Evolutionary conservation across 371 early-diverging fungal genomes (phyloP), one percentile per base, ranked within the genome.

Genomic region (Mucor saturninus): DNA sequence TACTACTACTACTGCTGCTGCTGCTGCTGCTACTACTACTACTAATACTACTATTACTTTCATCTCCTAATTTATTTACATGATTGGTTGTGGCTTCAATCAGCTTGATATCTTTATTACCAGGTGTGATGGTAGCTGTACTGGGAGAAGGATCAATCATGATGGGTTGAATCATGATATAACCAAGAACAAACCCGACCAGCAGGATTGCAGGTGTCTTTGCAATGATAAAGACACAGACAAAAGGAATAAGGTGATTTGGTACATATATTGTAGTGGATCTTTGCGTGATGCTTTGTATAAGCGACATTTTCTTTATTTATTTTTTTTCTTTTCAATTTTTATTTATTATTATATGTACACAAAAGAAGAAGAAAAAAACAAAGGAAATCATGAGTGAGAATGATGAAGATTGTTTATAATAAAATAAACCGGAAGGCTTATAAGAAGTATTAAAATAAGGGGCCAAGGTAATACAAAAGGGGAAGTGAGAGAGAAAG

Each of bases 131-230:
- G 14, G 13, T 28, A 8, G 8, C 11, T 29, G n/a, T n/a, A n/a
- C 21, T 21, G 21, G 21, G 21, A 21, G 28, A 9, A 26, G 8
- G 28, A 28, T 3, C 8, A 9, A 28, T 26, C 13, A 6, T 48
- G 21, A 9, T 50, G 3, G 50, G 50, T 50, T 50, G 50, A 10
- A 50, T 30, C 35, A 52, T 45, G 2, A 53, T 45, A 13, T 64
- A 64, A 14, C 52, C 58, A 13, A 58, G 10, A 5, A 58, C 58
- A 46, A 58, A 53, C 26, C 53, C 53, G 29, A 53, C 64, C 52
- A 64, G 53, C 45, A 64, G 58, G 29, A 45, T 10, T 14, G 64
- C 42, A 35, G 64, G 58, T 45, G 58, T 37, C 37, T 64, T 64
- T 45, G 58, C 52, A 32, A 63, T 53, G 8, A 64, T 50, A n/a